Conservation (phyloP, 169 alveolate genomes). For the Eimeria maxima region DNA sequence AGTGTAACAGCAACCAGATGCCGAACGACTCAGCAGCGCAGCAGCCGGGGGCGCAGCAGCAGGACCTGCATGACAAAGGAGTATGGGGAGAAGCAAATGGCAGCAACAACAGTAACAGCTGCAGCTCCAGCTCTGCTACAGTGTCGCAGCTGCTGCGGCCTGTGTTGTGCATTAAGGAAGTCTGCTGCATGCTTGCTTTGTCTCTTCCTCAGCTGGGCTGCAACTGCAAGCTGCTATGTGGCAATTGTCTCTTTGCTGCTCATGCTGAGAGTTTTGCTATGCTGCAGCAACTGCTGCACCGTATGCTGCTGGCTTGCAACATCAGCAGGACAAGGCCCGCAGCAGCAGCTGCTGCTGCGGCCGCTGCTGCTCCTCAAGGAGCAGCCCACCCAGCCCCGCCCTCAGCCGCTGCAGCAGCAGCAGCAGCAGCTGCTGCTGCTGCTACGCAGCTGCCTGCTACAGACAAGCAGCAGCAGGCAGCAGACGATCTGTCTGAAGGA, state of each 20-base stretch:
- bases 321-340: constrained; percentile 52
- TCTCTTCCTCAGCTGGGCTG: constrained; percentile 59
- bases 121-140: neutral
- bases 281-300: constrained; percentile 74
- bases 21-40: neutral
- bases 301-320: constrained; percentile 75
- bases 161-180: neutral
- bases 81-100: neutral
- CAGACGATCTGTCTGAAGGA: constrained; percentile 1
- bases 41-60: constrained; percentile 22
- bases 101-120: constrained; percentile 14
- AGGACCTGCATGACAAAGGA: neutral
- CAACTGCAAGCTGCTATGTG: constrained; percentile 62
- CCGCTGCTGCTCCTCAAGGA: constrained; percentile 50
- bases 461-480: constrained; percentile 24
- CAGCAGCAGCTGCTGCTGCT: constrained; percentile 46
- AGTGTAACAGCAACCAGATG: constrained; percentile 13
- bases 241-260: constrained; percentile 56
- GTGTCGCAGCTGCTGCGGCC: constrained; percentile 58
- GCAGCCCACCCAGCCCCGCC: neutral
- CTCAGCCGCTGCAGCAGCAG: neutral
- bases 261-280: constrained; percentile 47
- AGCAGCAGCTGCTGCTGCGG: constrained; percentile 53
- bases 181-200: constrained; percentile 16
- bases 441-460: constrained; percentile 15